Percentiles rank a stretch among this genome's conserved stretches.
Evolutionary conservation across 2,329 filamentous ascomycete species (phyloP).

Genomic region (Volutella citrinella): DNA sequence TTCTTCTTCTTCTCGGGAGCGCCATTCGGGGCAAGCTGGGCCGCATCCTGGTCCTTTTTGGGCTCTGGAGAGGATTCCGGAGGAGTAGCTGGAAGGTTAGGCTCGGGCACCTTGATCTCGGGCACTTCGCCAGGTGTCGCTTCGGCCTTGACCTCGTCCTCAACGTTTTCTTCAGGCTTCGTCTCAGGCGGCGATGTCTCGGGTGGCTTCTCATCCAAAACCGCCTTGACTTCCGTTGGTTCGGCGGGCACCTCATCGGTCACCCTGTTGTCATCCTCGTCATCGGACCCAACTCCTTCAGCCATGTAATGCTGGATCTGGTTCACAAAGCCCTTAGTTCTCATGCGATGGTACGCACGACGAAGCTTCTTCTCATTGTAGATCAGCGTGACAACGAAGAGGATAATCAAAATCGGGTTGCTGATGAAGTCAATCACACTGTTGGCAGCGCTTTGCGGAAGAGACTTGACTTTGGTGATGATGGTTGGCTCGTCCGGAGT

Average conservation of each 20-base stretch:
- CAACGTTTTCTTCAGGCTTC: neutral
- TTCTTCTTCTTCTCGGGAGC: slow-evolving; percentile 61
- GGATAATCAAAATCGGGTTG: slow-evolving; percentile 50
- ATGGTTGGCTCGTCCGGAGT: slow-evolving; percentile 39
- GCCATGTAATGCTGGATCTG: slow-evolving; percentile 18
- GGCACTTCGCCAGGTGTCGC: neutral
- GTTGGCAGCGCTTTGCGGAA: slow-evolving; percentile 48
- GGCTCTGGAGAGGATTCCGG: neutral
- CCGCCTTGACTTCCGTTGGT: neutral
- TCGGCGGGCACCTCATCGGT: slow-evolving; percentile 16
- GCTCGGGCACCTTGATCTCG: neutral
- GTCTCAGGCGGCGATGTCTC: neutral
- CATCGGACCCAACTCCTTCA: slow-evolving; percentile 5
- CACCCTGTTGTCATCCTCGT: slow-evolving; percentile 13
- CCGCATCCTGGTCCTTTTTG: neutral
- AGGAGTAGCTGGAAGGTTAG: neutral
- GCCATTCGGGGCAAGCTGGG: neutral
- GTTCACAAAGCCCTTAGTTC: slow-evolving; percentile 26
- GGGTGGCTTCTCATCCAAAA: neutral
- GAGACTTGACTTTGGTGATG: slow-evolving; percentile 46
- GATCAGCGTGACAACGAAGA: slow-evolving; percentile 41
- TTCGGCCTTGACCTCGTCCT: neutral
- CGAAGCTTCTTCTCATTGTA: slow-evolving; percentile 46
- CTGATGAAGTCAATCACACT: slow-evolving; percentile 53
- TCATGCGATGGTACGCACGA: slow-evolving; percentile 34